Evolutionary conservation across 345 rosid species (phyloP), one percentile per base, ranked within the genome.

Genomic region (Triadica sebifera): DNA sequence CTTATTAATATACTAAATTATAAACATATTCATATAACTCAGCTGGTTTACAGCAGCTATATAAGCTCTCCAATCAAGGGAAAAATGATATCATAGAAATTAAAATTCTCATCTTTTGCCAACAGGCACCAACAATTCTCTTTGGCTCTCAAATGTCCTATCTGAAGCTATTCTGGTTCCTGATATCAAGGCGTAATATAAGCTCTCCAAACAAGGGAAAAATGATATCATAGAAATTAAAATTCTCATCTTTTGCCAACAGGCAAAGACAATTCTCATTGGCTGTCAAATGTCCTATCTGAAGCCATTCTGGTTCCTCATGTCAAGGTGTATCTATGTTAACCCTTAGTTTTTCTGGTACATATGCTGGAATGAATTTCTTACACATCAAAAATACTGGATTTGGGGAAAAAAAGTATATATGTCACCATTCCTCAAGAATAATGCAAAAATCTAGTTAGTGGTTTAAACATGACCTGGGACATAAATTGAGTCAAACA

Each of bases 401-500:
- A n/a, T n/a, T n/a, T n/a, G 34, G 38, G 0, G 17, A 69, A 52
- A 17, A 68, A 29, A 22, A 37, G 43, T 34, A 43, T 41, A 43
- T 15, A 70, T 20, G 12, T 17, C 3, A 20, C 16, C 45, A 46
- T 24, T 22, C 17, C 15, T 70, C 57, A 59, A 53, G 57, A 46
- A 59, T 59, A 12, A 37, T 10, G 15, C 43, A 46, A 61, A 50
- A 38, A 64, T 34, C 15, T 0, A 55, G 24, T 17, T 57, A 37
- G 20, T 11, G 12, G 38, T 15, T 8, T 41, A 69, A 56, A 47
- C 57, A 68, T 69, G 66, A 38, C 15, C 45, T 46, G 25, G 63
- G 62, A 75, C 12, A 45, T 60, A 38, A 71, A 19, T 52, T 45
- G 17, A 68, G 38, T 61, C 47, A 62, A 49, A 34, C 16, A 47